Conservation (phyloP, 768 basidiomycete species). For the Mycena vitilis region DNA sequence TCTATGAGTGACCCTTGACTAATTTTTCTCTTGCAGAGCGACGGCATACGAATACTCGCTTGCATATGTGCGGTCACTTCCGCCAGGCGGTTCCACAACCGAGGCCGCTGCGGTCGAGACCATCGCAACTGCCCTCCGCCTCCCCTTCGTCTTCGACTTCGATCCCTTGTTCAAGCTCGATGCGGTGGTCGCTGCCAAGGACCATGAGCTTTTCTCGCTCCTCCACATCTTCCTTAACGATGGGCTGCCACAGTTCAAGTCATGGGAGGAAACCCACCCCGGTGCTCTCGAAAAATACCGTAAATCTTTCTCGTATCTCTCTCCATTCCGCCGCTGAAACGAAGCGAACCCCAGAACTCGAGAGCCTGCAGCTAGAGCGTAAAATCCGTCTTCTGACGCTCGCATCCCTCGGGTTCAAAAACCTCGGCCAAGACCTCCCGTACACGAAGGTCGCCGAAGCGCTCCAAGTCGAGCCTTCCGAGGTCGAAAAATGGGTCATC, state of each 20-base stretch:
- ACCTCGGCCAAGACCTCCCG: constrained; percentile 78
- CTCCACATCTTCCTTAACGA: constrained; percentile 78
- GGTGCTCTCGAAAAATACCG: constrained; percentile 66
- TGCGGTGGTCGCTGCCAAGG: constrained; percentile 71
- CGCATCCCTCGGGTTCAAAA: constrained; percentile 80
- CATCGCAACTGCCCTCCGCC: constrained; percentile 73
- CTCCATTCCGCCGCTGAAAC: constrained; percentile 4
- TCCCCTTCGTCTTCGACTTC: constrained; percentile 81
- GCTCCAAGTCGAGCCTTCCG: constrained; percentile 69
- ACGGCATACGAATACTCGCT: constrained; percentile 74
- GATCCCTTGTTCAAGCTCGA: constrained; percentile 84
- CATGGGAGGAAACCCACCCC: constrained; percentile 68
- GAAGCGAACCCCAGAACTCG: constrained; percentile 58
- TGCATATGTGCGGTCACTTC: constrained; percentile 70
- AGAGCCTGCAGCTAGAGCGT: constrained; percentile 68
- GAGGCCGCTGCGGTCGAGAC: constrained; percentile 67
- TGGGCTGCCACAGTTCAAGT: constrained; percentile 69
- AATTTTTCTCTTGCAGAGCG: constrained; percentile 51
- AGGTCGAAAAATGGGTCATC: constrained; percentile 90
- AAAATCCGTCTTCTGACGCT: constrained; percentile 86
- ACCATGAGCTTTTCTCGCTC: constrained; percentile 80
- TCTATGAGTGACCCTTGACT: constrained; percentile 4
- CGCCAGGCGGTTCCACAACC: constrained; percentile 62
- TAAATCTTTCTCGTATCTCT: constrained; percentile 40
- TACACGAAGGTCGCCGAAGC: constrained; percentile 77